A percentile compares a stretch with the other conserved stretches of the same genome.
Conservation (phyloP, 2,329 filamentous ascomycete species). For the Curvularia sp. region DNA sequence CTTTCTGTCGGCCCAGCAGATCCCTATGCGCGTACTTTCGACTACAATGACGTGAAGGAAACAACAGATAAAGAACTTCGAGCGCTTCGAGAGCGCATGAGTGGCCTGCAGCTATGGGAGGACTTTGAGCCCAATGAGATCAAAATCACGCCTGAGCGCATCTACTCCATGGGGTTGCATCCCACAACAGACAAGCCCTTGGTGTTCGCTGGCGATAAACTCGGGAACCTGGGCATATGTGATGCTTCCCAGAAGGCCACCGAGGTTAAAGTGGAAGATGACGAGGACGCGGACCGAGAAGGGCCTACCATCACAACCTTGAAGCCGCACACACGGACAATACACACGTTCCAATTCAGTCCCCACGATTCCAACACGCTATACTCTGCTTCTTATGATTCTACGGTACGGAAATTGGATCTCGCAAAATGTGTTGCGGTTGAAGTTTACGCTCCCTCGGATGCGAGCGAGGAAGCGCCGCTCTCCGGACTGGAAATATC, state of each 20-base stretch:
- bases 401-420: constrained; percentile 86
- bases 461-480: constrained; percentile 74
- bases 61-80: constrained; percentile 80
- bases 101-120: constrained; percentile 78
- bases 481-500: constrained; percentile 86
- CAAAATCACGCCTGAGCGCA: constrained; percentile 34
- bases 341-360: constrained; percentile 82
- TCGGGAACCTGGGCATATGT: constrained; percentile 88
- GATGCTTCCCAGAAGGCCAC: constrained; percentile 77
- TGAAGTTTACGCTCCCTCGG: constrained; percentile 79
- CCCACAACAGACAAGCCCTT: constrained; percentile 85
- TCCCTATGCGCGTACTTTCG: constrained; percentile 85
- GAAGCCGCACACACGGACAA: constrained; percentile 88
- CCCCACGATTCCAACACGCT: constrained; percentile 75
- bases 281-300: constrained; percentile 68
- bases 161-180: constrained; percentile 85
- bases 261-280: constrained; percentile 63
- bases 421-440: constrained; percentile 79
- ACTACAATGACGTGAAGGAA: constrained; percentile 79
- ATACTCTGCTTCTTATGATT: constrained; percentile 90
- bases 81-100: constrained; percentile 77
- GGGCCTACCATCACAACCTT: constrained; percentile 86
- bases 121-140: constrained; percentile 76
- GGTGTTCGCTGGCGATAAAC: constrained; percentile 92
- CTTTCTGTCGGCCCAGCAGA: constrained; percentile 73